Base-by-base conservation (phyloP, 768 basidiomycete species). In the Trametes cinnabarina region DNA sequence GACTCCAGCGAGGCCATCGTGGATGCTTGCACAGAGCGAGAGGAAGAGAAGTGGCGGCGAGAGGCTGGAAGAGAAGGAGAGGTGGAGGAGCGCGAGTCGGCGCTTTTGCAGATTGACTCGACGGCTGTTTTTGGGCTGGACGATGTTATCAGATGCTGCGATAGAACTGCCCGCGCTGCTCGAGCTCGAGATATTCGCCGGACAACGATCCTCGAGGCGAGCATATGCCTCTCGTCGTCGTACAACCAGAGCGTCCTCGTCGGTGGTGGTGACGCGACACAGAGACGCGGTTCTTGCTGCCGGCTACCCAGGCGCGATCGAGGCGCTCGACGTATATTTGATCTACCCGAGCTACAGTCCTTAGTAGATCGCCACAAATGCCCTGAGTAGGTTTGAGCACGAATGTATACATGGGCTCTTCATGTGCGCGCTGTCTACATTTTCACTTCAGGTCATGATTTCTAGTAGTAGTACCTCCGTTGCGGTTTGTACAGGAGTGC, bases 1-100 rank as follows among this genome's bases (percentile, higher is more conserved):
- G 66, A 44, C 22, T 79, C 73, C 22, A 73, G 63, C 46, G 74
- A 65, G 47, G 72, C 58, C 77, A 78, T 78, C 50, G 65, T 63
- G 11, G 70, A 53, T 2, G 63, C 54, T 53, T 57, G 35, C 32
- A 37, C 42, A 39, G 50, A 23, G 22, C 35, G 50, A 22, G 41
- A 9, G 15, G 43, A 22, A 35, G 30, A 1, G 30, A 32, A 32
- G 30, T 32, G 30, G 30, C 30, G 30, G 30, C 30, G 30, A 12
- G 7, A 32, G 30, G 7, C 7, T 7, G 6, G 35, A 37, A 35
- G 35, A 51, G 48, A 22, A 41, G 30, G 20, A n/a, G 28, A 49
- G 19, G 23, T 32, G 42, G 44, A 25, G 54, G 54, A 40, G 49
- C 34, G 11, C 26, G 25, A 55, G 23, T 42, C 47, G 57, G 63